Base-by-base conservation (phyloP, 2,329 filamentous ascomycete species). In the Talaromyces sp. region DNA sequence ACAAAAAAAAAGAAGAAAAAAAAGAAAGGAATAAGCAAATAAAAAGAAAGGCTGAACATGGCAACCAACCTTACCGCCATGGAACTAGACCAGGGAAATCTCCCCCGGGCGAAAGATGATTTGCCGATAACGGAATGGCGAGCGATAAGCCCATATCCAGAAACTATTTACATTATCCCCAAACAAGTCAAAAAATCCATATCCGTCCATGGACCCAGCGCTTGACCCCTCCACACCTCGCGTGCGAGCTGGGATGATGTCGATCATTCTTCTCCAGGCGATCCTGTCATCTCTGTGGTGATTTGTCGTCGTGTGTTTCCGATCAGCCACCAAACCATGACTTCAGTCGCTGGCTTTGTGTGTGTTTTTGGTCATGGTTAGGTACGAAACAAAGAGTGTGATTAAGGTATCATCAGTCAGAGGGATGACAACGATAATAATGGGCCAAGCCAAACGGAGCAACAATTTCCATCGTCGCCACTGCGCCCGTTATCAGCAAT, bases 381-480 rank as follows among this genome's bases (percentile, higher is more conserved):
- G 36, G 36, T 40, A 40, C 16, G 14, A 40, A 6, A 40, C 12
- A 14, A 40, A 40, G 36, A 40, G 5, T n/a, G 33, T 34, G 33
- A 34, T 12, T 23, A 34, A 34, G 12, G 33, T 40, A 40, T 40
- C 16, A 40, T 36, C 14, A 36, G 34, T 16, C 34, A 36, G 36
- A 40, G 36, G 5, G 2, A 16, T 2, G n/a, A 40, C 10, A 14
- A 40, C 12, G 34, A 40, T 16, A n/a, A 14, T 40, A n/a, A n/a
- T 40, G n/a, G 36, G 57, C 70, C 72, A 73, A 75, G 68, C 76
- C 76, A 69, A 76, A 77, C 72, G 66, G 56, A 78, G 76, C 67
- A 78, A 78, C 70, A 73, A 64, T 77, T 78, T 79, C 77, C 77
- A 76, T 78, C 27, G 28, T 31, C 36, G 54, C 54, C 54, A 59